Percentiles rank a stretch among this genome's conserved stretches.
These are phyloP conservation scores for Coix lacrymajobi DNA, from an alignment of 176 grass and related monocot genomes.

Conservation along the genomic window DNA sequence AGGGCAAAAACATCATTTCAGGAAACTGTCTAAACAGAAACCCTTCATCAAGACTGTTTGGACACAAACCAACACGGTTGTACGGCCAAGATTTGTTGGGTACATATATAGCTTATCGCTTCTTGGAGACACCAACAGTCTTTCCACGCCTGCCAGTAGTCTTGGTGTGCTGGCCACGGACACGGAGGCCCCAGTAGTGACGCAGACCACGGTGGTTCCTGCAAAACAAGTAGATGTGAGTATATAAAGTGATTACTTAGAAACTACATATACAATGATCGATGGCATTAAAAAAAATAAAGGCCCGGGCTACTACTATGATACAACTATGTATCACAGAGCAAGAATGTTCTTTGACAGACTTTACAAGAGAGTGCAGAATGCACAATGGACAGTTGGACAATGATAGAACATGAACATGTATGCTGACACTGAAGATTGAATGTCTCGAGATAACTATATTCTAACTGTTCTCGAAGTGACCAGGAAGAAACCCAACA, in stretches of 20 bases:
- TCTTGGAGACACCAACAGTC: slow-evolving; percentile 98
- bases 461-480: not conserved
- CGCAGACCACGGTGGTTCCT: slow-evolving; percentile 93
- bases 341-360: not conserved
- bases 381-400: not conserved
- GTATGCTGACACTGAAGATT: not conserved
- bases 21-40: slow-evolving; percentile 4
- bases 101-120: slow-evolving; percentile 46
- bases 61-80: not conserved
- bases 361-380: not conserved
- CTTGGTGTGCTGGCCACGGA: slow-evolving; percentile 96
- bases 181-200: slow-evolving; percentile 95
- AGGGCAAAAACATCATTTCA: slow-evolving; percentile 19
- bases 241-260: not conserved
- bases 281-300: not conserved
- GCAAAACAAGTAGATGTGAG: not conserved
- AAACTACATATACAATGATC: no score
- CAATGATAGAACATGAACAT: no score
- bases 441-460: not conserved
- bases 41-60: not conserved
- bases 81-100: not conserved
- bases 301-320: not conserved
- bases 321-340: not conserved
- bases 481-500: not conserved
- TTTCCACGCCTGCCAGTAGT: slow-evolving; percentile 93